A percentile compares a stretch with the other conserved stretches of the same genome.
Evolutionary conservation across 2,329 filamentous ascomycete genomes (phyloP).

Genomic region (Bisporella sp.): DNA sequence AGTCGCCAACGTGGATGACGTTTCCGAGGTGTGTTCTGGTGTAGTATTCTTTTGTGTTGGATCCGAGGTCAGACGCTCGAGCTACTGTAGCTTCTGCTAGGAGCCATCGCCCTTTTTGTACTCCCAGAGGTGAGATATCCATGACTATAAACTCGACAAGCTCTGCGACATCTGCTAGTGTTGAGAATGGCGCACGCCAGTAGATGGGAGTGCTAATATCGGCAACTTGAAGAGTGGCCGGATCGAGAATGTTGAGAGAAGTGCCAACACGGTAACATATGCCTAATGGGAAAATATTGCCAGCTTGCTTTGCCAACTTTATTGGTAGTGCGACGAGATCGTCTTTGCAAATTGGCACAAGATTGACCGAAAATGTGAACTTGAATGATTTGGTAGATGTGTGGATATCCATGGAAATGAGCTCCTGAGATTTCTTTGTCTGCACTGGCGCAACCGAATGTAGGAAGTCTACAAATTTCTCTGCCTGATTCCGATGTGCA

Average conservation of each 20-base stretch:
- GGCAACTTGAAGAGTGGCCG: slow-evolving; percentile 82
- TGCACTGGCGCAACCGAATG: slow-evolving; percentile 73
- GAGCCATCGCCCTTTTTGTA: slow-evolving; percentile 71
- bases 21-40: slow-evolving; percentile 83
- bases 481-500: slow-evolving; percentile 79
- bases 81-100: slow-evolving; percentile 86
- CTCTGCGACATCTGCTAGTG: slow-evolving; percentile 76
- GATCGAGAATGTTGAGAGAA: slow-evolving; percentile 81
- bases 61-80: slow-evolving; percentile 76
- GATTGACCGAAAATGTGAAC: slow-evolving; percentile 81
- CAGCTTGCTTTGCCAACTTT: slow-evolving; percentile 76
- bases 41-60: slow-evolving; percentile 83
- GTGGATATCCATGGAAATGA: slow-evolving; percentile 90
- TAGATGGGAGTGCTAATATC: slow-evolving; percentile 79
- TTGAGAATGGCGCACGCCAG: slow-evolving; percentile 83
- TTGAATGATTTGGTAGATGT: slow-evolving; percentile 91
- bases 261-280: slow-evolving; percentile 88
- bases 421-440: slow-evolving; percentile 79
- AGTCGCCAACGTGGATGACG: slow-evolving; percentile 82
- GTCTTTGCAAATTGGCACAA: slow-evolving; percentile 95
- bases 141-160: slow-evolving; percentile 91
- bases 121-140: slow-evolving; percentile 78
- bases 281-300: slow-evolving; percentile 81
- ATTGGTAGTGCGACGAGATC: slow-evolving; percentile 91
- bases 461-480: slow-evolving; percentile 88